A percentile compares a stretch with the other conserved stretches of the same genome.
phyloP scores from a whole-genome alignment of 176 grass and related monocot species.

The Oryza longistaminata region DNA sequence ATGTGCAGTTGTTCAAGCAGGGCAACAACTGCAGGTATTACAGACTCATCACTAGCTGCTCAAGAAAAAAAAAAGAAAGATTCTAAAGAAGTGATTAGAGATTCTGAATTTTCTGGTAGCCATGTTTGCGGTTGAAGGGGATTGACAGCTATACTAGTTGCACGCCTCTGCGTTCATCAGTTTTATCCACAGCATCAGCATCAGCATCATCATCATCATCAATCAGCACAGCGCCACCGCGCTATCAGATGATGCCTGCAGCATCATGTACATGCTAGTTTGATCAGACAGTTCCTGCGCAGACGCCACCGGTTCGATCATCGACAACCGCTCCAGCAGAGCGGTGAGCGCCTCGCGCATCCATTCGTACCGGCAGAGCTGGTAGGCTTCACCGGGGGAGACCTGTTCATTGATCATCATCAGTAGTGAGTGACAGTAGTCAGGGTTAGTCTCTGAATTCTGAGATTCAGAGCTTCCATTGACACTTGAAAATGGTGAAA shows the following conservation, averaged over 20 bases:
- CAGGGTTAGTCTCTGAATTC: neutral
- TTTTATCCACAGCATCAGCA: constrained; percentile 26
- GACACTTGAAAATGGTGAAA: neutral
- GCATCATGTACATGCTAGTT: constrained; percentile 64
- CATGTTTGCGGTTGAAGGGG: constrained; percentile 14
- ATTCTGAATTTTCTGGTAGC: constrained; percentile 13
- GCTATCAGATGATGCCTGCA: constrained; percentile 47
- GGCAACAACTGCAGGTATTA: constrained; percentile 25
- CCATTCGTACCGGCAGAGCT: constrained; percentile 83
- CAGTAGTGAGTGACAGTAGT: neutral
- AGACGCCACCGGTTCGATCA: constrained; percentile 30
- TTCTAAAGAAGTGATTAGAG: constrained; percentile 29
- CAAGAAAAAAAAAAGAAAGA: neutral
- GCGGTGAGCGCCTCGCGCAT: constrained; percentile 83
- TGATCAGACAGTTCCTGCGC: constrained; percentile 39
- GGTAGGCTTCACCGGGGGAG: constrained; percentile 50
- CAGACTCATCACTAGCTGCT: neutral
- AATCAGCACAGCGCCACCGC: constrained; percentile 64
- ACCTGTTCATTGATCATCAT: constrained; percentile 48
- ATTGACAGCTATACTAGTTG: neutral
- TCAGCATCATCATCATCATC: neutral
- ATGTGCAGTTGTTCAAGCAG: constrained; percentile 5
- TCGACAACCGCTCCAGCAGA: constrained; percentile 44
- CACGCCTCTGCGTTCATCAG: constrained; percentile 23
- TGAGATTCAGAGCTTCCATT: constrained; percentile 7